These are phyloP conservation scores for Ganoderma lingzhi DNA, from an alignment of 1,284 basidiomycete species.

Conservation along the genomic window DNA sequence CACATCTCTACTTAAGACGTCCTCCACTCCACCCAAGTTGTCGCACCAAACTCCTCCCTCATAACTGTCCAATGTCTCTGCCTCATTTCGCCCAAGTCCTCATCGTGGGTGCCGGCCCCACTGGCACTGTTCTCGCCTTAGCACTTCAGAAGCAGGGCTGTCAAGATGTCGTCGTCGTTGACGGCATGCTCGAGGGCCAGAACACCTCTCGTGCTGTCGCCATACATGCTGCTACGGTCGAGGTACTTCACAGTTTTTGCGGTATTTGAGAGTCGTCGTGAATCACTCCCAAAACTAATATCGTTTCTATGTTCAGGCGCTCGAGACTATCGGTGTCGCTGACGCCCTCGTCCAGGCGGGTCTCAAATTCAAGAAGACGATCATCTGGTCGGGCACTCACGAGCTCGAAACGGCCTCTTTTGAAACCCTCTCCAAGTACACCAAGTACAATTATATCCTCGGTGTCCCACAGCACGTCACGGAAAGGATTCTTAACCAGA, in stretches of 20 bases:
- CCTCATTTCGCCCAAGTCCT: slow-evolving; percentile 46
- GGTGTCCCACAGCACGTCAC: slow-evolving; percentile 57
- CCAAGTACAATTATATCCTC: slow-evolving; percentile 54
- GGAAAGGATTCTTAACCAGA: slow-evolving; percentile 51
- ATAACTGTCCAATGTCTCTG: slow-evolving; percentile 37
- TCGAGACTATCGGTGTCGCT: slow-evolving; percentile 55
- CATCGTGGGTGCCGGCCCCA: slow-evolving; percentile 58
- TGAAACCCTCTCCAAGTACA: slow-evolving; percentile 43
- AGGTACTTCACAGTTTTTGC: slow-evolving; percentile 30
- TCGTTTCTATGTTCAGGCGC: slow-evolving; percentile 43
- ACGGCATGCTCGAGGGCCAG: slow-evolving; percentile 43
- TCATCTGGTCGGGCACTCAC: slow-evolving; percentile 43
- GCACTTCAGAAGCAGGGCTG: slow-evolving; percentile 53
- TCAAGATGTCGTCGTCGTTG: slow-evolving; percentile 56
- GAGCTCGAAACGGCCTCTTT: slow-evolving; percentile 46
- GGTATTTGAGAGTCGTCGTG: background rate
- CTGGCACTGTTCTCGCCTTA: slow-evolving; percentile 52
- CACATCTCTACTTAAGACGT: background rate
- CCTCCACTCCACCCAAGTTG: background rate
- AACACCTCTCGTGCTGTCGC: slow-evolving; percentile 41
- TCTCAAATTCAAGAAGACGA: slow-evolving; percentile 40
- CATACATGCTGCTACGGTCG: slow-evolving; percentile 43
- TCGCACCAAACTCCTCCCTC: background rate
- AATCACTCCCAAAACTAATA: background rate
- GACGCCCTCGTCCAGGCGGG: slow-evolving; percentile 50